Percentiles rank a stretch among this genome's conserved stretches.
Evolutionary conservation across 2,329 filamentous ascomycete species (phyloP).

Genomic region (Mycogone perniciosa): DNA sequence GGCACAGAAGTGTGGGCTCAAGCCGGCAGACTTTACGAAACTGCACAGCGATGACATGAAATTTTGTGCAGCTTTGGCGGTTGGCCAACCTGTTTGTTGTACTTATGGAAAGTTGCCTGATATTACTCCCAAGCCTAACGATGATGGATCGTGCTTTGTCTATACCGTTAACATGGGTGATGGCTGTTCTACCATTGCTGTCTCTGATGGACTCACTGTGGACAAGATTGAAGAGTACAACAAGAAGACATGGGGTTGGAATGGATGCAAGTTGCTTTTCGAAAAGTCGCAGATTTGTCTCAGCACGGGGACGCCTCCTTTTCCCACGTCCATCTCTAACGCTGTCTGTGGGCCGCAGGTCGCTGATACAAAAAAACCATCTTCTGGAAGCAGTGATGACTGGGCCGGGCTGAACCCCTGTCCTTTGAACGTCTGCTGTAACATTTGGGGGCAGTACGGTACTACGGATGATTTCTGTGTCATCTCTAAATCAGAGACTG

Average conservation of each 20-base stretch:
- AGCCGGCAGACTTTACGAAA: slow-evolving; percentile 26
- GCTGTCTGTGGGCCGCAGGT: slow-evolving; percentile 38
- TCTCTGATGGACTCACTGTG: slow-evolving; percentile 27
- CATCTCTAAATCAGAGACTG: slow-evolving; percentile 22
- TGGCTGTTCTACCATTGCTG: slow-evolving; percentile 31
- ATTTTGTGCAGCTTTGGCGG: slow-evolving; percentile 24
- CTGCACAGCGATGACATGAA: slow-evolving; percentile 23
- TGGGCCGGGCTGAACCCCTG: slow-evolving; percentile 40
- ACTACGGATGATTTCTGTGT: slow-evolving; percentile 38
- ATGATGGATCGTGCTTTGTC: slow-evolving; percentile 24
- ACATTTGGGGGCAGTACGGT: slow-evolving; percentile 40
- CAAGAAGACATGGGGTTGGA: slow-evolving; percentile 34
- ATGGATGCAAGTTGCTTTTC: slow-evolving; percentile 24
- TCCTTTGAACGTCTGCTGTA: slow-evolving; percentile 37
- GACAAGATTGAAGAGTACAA: slow-evolving; percentile 32
- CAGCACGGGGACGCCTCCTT: slow-evolving; percentile 25
- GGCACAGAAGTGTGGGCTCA: slow-evolving; percentile 32
- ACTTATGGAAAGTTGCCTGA: slow-evolving; percentile 28
- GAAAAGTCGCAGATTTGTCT: slow-evolving; percentile 23
- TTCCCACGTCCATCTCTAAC: slow-evolving; percentile 15
- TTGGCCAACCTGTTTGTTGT: slow-evolving; percentile 32
- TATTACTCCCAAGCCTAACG: slow-evolving; percentile 27
- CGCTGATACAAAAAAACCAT: slow-evolving; percentile 30
- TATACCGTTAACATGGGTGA: slow-evolving; percentile 26
- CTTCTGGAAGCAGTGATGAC: slow-evolving; percentile 21